phyloP scores from a whole-genome alignment of 176 grass and related monocot genomes.

The Eragrostis nindensis region DNA sequence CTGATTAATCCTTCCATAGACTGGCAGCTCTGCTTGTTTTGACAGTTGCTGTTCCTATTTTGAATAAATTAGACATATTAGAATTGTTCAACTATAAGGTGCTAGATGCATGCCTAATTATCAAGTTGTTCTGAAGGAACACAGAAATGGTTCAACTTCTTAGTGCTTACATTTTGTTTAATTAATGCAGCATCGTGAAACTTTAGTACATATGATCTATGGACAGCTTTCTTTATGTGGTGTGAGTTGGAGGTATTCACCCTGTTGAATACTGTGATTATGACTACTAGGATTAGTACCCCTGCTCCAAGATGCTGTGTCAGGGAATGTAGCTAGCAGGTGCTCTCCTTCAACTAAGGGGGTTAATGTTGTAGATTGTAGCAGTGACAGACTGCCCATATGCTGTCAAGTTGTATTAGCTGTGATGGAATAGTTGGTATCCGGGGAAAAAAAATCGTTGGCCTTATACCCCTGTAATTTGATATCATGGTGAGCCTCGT shows the following conservation, averaged over 20 bases:
- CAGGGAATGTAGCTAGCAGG: neutral
- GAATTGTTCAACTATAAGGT: neutral
- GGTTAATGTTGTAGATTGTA: neutral
- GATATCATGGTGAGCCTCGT: neutral
- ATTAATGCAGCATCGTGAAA: neutral
- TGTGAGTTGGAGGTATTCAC: neutral
- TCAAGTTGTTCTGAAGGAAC: neutral
- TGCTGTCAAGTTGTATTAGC: neutral
- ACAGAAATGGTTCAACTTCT: neutral
- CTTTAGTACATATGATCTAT: neutral
- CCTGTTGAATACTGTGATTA: neutral
- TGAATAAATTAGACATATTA: neutral
- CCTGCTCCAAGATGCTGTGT: neutral
- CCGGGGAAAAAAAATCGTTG: neutral
- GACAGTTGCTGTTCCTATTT: constrained; percentile 4
- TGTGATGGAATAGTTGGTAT: neutral
- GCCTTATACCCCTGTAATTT: neutral
- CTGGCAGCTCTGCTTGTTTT: neutral
- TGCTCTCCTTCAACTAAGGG: neutral
- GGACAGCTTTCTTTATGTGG: neutral
- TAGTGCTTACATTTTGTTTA: constrained; percentile 16
- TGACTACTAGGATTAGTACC: neutral
- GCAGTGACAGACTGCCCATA: neutral
- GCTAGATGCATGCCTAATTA: neutral
- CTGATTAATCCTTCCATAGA: constrained; percentile 7